Base-by-base conservation (phyloP, 768 basidiomycete genomes). In the Guyanaporus albipodus region DNA sequence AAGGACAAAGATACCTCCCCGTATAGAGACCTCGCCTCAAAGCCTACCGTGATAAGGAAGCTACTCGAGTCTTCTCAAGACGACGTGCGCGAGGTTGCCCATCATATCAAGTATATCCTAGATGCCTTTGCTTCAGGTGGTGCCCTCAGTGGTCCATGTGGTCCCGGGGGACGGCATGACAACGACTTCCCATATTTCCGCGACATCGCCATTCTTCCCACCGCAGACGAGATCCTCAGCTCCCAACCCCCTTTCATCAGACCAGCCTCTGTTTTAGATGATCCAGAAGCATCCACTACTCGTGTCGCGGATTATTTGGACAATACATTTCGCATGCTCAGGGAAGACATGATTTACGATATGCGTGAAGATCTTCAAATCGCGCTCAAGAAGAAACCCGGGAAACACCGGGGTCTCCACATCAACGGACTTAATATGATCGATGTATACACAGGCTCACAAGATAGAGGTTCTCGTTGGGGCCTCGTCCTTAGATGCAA, bases 81-180 rank as follows among this genome's bases (percentile, higher is more conserved):
- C 10, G 67, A 50, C 6, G 42, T 67, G 2, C 62, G 71, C 12
- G 49, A 63, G 7, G 50, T 67, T 10, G 76, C 68, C 0, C 62
- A 73, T n/a, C 70, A 70, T 33, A 70, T 79, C 49, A 69, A 75
- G 29, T 61, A 74, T 26, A 54, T 73, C 28, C 48, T 73, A 11
- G 56, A 61, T 14, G 55, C 67, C 6, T 59, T 59, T 49, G 56
- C 56, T 19, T 43, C 62, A 9, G 60, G 59, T 17, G 52, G 58
- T 10, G 26, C 52, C 17, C 40, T 50, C n/a, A 50, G 52, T 26
- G 61, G 48, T 17, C 23, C 40, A 6, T 52, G 46, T 26, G 62
- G 64, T 9, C 79, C 85, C 0, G 85, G 85, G 0, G 85, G 83
- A 3, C 71, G 85, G 6, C 85, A 87, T 47, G 82, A 85, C 55